These are phyloP conservation scores for Cicer pinnatifidum DNA, from an alignment of 306 rosid genomes.

Conservation along the genomic window DNA sequence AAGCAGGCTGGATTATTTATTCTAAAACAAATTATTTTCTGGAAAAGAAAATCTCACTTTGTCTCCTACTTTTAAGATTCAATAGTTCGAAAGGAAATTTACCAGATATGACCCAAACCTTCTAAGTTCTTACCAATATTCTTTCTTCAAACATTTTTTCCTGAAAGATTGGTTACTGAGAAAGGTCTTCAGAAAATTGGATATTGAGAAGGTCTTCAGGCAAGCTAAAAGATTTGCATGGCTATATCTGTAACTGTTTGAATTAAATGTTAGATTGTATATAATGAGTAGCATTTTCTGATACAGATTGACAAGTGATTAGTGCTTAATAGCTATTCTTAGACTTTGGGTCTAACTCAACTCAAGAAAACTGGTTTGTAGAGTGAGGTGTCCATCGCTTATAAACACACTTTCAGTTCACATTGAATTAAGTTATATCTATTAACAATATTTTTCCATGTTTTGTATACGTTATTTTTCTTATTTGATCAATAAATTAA, in stretches of 20 bases:
- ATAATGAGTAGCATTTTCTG: neutral
- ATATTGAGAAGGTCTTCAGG: neutral
- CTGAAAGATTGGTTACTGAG: too few relatives aligned
- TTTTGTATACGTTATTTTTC: too few relatives aligned
- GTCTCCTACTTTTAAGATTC: conserved; percentile 19
- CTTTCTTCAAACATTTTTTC: neutral
- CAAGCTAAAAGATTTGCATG: neutral
- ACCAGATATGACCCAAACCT: neutral
- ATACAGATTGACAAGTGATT: neutral
- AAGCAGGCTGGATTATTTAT: conserved; percentile 5
- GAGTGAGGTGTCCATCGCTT: neutral
- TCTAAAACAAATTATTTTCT: neutral
- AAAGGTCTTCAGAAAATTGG: too few relatives aligned
- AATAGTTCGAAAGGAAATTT: neutral
- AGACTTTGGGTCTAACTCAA: neutral
- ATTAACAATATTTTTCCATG: neutral
- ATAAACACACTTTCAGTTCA: neutral
- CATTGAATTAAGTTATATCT: neutral
- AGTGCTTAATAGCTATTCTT: neutral
- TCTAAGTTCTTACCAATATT: conserved; percentile 1
- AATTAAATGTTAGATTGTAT: neutral
- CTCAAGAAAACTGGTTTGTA: neutral
- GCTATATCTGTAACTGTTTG: neutral
- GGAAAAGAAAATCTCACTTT: neutral
- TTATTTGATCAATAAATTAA: neutral